Evolutionary conservation across 2,329 filamentous ascomycete genomes (phyloP).

Genomic region (Keithomyces neogunnii): DNA sequence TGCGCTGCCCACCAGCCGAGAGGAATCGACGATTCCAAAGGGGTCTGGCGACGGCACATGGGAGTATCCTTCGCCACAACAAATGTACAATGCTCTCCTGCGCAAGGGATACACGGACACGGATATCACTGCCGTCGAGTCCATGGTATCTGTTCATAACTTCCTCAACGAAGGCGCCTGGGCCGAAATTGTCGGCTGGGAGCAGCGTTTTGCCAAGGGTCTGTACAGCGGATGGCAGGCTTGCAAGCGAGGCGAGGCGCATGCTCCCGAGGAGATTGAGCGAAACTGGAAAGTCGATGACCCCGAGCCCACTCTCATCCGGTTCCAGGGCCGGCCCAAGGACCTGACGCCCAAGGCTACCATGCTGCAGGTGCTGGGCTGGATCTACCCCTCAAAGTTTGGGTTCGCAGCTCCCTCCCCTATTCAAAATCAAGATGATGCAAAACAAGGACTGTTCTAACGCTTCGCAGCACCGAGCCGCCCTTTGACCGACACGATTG

Average conservation of each 20-base stretch:
- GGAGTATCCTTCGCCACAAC: slow-evolving; percentile 97
- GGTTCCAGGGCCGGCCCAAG: slow-evolving; percentile 82
- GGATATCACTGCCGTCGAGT: slow-evolving; percentile 83
- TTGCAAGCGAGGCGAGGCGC: slow-evolving; percentile 66
- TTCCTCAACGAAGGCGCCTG: slow-evolving; percentile 97
- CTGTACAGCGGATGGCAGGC: slow-evolving; percentile 63
- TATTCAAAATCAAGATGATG: slow-evolving; percentile 3
- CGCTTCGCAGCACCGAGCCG: slow-evolving; percentile 54
- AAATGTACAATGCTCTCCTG: slow-evolving; percentile 98
- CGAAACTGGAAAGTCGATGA: slow-evolving; percentile 46
- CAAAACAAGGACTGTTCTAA: background rate
- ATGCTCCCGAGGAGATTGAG: slow-evolving; percentile 35
- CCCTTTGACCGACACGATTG: slow-evolving; percentile 98
- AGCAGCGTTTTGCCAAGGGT: slow-evolving; percentile 72
- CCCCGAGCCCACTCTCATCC: slow-evolving; percentile 62
- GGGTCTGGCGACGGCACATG: slow-evolving; percentile 72
- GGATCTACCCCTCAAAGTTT: slow-evolving; percentile 72
- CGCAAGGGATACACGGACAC: slow-evolving; percentile 95
- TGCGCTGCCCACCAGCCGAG: slow-evolving; percentile 69
- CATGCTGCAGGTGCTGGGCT: slow-evolving; percentile 71
- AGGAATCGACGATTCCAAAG: slow-evolving; percentile 84
- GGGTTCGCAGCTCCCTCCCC: slow-evolving; percentile 40
- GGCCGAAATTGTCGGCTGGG: slow-evolving; percentile 92
- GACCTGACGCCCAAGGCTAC: slow-evolving; percentile 89
- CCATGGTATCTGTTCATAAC: slow-evolving; percentile 97